Base-by-base conservation (phyloP, 1,284 basidiomycete species). In the Apiotrichum gamsii region DNA sequence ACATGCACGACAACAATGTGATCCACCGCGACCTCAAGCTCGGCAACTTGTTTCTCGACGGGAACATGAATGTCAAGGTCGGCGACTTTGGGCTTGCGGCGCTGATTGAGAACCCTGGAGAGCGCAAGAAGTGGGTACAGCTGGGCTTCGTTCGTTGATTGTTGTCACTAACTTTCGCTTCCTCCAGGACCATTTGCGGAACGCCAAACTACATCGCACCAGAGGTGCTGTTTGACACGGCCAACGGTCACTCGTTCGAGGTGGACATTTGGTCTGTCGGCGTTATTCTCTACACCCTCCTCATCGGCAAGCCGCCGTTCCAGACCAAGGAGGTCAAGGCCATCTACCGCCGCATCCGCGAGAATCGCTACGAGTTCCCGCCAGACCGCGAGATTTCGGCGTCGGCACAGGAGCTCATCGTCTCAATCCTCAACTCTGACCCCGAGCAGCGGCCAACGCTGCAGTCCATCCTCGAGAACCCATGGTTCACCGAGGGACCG, bases 161-260 rank as follows among this genome's bases (percentile, higher is more conserved):
- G n/a, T n/a, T n/a, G n/a, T n/a, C n/a, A n/a, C n/a, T n/a, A n/a
- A n/a, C n/a, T n/a, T n/a, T n/a, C n/a, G n/a, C n/a, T n/a, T n/a
- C n/a, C n/a, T n/a, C 2, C 52, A 80, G 78, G 63, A 98, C 94
- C 0, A 94, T 97, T 40, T 97, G 94, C 62, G 95, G 94, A 6
- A 98, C 94, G 1, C 95, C 94, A 2, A 97, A 98, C 70, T 97
- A 98, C 70, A 97, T 98, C 58, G 95, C 95, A 0, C 95, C 94
- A 0, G 94, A 98, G 69, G 91, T 98, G 28, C 75, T 98, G 51
- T 97, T 96, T 69, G 91, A 96, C 69, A 89, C 87, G 35, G 88
- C 84, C 21, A 93, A 91, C 59, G 91, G 94, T 0, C 94, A 98
- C 72, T 91, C 88, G 67, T 98, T 96, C 64, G 94, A 97, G 73